phyloP scores from a whole-genome alignment of 176 grass and related monocot genomes.

The Ananas comosus region DNA sequence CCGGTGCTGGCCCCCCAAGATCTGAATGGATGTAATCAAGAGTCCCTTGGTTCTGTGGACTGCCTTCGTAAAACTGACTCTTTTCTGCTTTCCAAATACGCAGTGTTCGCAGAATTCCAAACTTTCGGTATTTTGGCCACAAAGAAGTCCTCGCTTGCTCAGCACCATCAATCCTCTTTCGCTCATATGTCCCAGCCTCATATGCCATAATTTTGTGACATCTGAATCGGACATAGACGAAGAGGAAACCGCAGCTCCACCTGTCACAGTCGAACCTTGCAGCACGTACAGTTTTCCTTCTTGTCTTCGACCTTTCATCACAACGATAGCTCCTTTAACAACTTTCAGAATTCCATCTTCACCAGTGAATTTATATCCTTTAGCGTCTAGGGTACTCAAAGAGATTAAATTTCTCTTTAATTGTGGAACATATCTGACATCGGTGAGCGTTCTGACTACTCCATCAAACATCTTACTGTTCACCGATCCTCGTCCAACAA shows the following conservation, averaged over 20 bases:
- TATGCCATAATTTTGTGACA: neutral
- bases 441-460: too few species aligned
- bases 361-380: too few species aligned
- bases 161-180: neutral
- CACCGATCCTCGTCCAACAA: too few species aligned
- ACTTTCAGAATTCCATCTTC: too few species aligned
- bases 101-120: conserved; percentile 8
- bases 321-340: too few species aligned
- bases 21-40: neutral
- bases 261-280: neutral
- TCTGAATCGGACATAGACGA: neutral
- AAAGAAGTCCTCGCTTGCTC: neutral
- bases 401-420: too few species aligned
- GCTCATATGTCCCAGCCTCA: conserved; percentile 7
- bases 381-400: too few species aligned
- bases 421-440: too few species aligned
- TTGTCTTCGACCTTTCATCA: too few species aligned
- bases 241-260: neutral
- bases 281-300: too few species aligned
- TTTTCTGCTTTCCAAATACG: neutral
- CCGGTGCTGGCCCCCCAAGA: neutral
- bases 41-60: neutral
- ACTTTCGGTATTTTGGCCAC: neutral
- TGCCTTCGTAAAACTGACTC: neutral
- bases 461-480: too few species aligned